Base-by-base conservation (phyloP, 345 rosid genomes). In the Eucalyptus viminalis region DNA sequence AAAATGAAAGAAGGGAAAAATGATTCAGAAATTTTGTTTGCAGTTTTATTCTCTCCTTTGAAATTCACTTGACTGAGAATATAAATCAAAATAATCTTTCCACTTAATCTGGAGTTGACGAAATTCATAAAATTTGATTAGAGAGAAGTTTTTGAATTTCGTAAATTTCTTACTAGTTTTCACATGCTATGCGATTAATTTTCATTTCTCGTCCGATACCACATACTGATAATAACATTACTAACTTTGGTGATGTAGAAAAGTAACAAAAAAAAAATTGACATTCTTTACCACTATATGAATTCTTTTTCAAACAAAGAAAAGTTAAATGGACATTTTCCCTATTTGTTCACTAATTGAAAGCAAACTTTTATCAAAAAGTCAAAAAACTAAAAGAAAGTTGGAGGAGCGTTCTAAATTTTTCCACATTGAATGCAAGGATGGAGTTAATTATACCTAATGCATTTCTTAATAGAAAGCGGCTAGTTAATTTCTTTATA, bases 191-290 rank as follows among this genome's bases (percentile, higher is more conserved):
- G 6, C 3, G 0, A 65, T n/a, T 65, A n/a, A 65, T n/a, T 65
- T 65, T n/a, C 76, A n/a, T 65, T 65, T 65, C 21, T n/a, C 0
- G 6, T n/a, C 3, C 3, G 6, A 65, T 3, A 14, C 0, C 8
- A 15, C 40, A n/a, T n/a, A 15, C 0, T n/a, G 0, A n/a, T n/a
- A n/a, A n/a, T n/a, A 65, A n/a, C 15, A 65, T n/a, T 65, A 3
- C 11, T 14, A 65, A 65, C 76, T n/a, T 65, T 0, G 2, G 4
- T 7, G 0, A 1, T n/a, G 76, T n/a, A 0, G 40, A 65, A 14
- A 29, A 7, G 16, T 65, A 14, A 27, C 2, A 1, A 1, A 24
- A 24, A 24, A 3, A 65, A 65, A 65, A 14, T 14, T 4, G 37
- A n/a, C 3, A 4, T 65, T 65, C n/a, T 65, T 65, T 15, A 65